These are phyloP conservation scores for Aspergillus novofumigatus DNA, from an alignment of 2,329 filamentous ascomycete genomes.

Conservation along the genomic window DNA sequence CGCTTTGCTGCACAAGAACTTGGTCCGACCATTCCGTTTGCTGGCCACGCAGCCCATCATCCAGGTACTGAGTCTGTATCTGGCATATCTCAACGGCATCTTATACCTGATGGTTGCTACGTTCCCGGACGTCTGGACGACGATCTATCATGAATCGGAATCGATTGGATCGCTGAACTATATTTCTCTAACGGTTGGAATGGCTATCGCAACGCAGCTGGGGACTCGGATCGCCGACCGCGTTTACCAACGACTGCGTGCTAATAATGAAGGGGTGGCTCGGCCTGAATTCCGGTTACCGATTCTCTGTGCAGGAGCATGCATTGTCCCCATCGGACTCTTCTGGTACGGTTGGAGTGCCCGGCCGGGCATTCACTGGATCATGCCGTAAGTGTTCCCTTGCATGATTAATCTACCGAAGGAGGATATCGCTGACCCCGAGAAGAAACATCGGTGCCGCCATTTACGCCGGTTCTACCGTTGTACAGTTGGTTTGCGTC, in stretches of 20 bases:
- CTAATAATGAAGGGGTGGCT: conserved; percentile 35
- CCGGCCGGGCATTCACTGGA: conserved; percentile 48
- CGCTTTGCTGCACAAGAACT: conserved; percentile 33
- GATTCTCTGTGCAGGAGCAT: conserved; percentile 49
- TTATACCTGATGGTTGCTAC: conserved; percentile 61
- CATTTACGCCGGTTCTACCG: conserved; percentile 45
- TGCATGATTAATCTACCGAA: no score
- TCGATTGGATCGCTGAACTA: conserved; percentile 60
- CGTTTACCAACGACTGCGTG: conserved; percentile 46
- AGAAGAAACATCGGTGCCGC: conserved; percentile 45
- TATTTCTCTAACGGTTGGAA: conserved; percentile 58
- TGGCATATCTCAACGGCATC: conserved; percentile 57
- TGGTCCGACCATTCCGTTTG: conserved; percentile 55
- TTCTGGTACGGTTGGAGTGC: conserved; percentile 58
- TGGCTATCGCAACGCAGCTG: conserved; percentile 51
- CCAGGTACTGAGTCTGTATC: conserved; percentile 51
- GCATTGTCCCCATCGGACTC: conserved; percentile 50
- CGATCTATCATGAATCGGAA: conserved; percentile 50
- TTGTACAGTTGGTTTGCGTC: conserved; percentile 39
- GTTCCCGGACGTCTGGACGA: conserved; percentile 56
- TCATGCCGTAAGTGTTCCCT: conserved; percentile 35
- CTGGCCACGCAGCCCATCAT: conserved; percentile 58
- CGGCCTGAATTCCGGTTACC: conserved; percentile 61
- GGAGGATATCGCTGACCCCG: not conserved
- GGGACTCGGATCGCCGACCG: conserved; percentile 45